phyloP scores from a whole-genome alignment of 331 rosid species.

The Rhamnella rubrinervis region DNA sequence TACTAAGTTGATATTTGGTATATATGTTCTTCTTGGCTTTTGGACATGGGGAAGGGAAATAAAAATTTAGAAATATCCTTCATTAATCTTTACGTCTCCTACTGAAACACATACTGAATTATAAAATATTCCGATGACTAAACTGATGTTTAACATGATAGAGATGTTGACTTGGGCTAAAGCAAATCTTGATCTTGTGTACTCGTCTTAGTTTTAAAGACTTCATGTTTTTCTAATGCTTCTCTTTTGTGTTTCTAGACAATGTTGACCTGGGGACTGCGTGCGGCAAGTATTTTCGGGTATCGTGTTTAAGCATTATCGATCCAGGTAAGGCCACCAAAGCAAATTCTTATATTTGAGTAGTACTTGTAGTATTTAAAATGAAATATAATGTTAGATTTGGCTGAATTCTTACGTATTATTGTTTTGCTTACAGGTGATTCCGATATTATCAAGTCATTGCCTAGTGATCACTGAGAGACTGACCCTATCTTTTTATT shows the following conservation, averaged over 20 bases:
- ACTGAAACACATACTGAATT: too few species aligned
- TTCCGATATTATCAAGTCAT: constrained; percentile 51
- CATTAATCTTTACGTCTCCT: too few species aligned
- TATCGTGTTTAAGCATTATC: constrained; percentile 42
- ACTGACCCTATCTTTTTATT: neutral
- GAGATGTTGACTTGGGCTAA: neutral
- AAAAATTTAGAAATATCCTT: too few species aligned
- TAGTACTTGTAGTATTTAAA: too few species aligned
- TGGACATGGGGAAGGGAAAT: too few species aligned
- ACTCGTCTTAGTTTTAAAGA: neutral
- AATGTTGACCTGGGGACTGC: constrained; percentile 49
- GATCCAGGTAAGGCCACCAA: constrained; percentile 31
- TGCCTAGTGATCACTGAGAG: constrained; percentile 46
- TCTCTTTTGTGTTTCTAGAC: constrained; percentile 21
- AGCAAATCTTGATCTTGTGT: too few species aligned
- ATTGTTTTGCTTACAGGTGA: constrained; percentile 34
- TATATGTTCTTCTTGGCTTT: too few species aligned
- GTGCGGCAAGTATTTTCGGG: constrained; percentile 49
- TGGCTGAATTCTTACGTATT: neutral
- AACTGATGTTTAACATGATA: too few species aligned
- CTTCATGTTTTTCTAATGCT: neutral
- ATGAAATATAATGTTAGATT: neutral
- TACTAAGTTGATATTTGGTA: too few species aligned
- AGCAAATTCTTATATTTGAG: neutral
- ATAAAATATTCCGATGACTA: too few species aligned